Base-by-base conservation (phyloP, 805 yeast species). In the Diddensiella transvaalensis region DNA sequence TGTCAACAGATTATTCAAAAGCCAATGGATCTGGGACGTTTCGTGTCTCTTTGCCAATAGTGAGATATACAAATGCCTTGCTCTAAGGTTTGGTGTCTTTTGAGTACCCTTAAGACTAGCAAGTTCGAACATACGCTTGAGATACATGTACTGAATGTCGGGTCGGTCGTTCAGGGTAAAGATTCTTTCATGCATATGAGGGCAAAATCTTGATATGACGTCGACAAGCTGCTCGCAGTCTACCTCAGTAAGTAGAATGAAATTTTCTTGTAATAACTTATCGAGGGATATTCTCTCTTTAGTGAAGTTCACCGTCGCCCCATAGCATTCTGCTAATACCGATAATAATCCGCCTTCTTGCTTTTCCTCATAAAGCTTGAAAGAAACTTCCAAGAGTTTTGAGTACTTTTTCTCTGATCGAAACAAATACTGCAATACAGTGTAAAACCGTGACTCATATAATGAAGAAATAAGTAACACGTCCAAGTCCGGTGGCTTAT, bases 401-500 rank as follows among this genome's bases (percentile, higher is more conserved):
- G 79, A 65, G 50, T 70, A 77, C 44, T 69, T 73, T 17, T 76
- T 73, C 50, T 82, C 83, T 1, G 76, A 63, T 36, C 76, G 65
- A 59, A 82, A 85, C 2, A 86, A 56, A 42, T 74, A 70, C 48
- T 81, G 71, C 40, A 88, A 68, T 0, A 84, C 88, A 35, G 76
- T 71, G 57, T 71, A 74, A 59, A 78, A 85, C 11, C 75, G 73
- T 1, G 80, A 82, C 24, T 75, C 70, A 42, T 74, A 74, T 44
- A 87, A 69, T 42, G 74, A 69, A 15, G 72, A 72, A 5, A 82
- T 62, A 38, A 87, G 62, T n/a, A n/a, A n/a, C 18, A 64, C 65
- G 1, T 73, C 71, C 21, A 77, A 68, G 56, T 79, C 74, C 0
- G 75, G 67, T 0, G 91, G 87, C 44, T 76, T 79, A 60, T 83